Base-by-base conservation (phyloP, 2,329 filamentous ascomycete genomes). In the Delphinella strobiligena region DNA sequence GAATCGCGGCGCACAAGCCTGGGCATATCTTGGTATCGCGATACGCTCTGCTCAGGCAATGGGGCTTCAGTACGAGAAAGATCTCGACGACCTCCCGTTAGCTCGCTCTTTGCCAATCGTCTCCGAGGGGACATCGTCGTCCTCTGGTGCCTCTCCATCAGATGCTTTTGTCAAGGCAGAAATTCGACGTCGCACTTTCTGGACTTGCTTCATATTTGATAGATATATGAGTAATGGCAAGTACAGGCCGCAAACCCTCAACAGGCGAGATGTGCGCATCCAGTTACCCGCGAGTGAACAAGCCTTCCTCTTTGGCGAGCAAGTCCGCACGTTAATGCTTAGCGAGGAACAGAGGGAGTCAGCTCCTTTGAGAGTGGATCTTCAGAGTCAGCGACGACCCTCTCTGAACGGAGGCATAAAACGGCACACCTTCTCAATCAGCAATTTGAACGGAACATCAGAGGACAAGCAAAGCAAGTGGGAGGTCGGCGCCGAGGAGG, bases 151-250 rank as follows among this genome's bases (percentile, higher is more conserved):
- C 11, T 61, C 47, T 3, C 58, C 51, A 40, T 47, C 56, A 3
- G 56, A 69, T 40, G 56, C 63, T 12, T 69, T 73, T 34, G 71
- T 80, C 16, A 62, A 71, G 27, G 74, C 74, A 42, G 81, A 86
- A 54, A 71, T 79, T 10, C 66, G 70, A 44, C 67, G 81, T 18
- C 71, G 82, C 5, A 83, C 80, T 1, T 81, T 84, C 64, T 85
- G 80, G 64, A 82, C 80, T 49, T 83, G 80, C 51, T 77, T 82
- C 43, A 76, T 84, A 37, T 65, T 86, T 48, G 81, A 86, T 53
- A 72, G 79, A 3, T 74, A 83, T 56, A 61, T 84, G 17, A 73
- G 77, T 27, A 78, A 73, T 48, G 79, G 79, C 15, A 74, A 73
- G 45, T 69, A 75, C 38, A 67, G 78, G 16, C 67, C 73, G 1